phyloP scores from a whole-genome alignment of 2,329 filamentous ascomycete genomes.

The Huntiella moniliformis region DNA sequence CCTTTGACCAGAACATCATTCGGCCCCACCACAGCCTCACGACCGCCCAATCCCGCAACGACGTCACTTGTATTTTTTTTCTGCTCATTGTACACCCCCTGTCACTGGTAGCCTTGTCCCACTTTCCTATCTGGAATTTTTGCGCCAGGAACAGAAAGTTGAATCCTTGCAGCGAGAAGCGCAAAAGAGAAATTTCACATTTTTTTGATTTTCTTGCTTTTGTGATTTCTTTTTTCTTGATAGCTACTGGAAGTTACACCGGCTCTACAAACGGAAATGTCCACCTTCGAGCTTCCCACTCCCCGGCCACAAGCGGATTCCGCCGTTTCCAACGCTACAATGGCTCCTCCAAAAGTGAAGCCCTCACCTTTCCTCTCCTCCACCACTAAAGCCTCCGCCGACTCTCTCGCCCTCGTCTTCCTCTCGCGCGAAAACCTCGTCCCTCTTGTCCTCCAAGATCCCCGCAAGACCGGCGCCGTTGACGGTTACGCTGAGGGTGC shows the following conservation, averaged over 20 bases:
- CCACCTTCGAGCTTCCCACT: neutral
- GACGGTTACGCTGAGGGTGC: slow-evolving; percentile 42
- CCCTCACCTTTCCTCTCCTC: slow-evolving; percentile 68
- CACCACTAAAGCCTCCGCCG: slow-evolving; percentile 38
- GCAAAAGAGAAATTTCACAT: neutral
- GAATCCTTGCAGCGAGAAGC: neutral
- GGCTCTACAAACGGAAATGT: neutral
- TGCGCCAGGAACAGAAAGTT: neutral
- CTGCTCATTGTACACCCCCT: too few species aligned
- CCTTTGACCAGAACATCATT: neutral
- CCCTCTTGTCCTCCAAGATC: slow-evolving; percentile 24
- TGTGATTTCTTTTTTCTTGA: too few species aligned
- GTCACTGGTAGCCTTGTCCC: slow-evolving; percentile 7
- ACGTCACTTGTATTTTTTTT: slow-evolving; percentile 7
- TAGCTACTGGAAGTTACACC: too few species aligned
- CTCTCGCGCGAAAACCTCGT: slow-evolving; percentile 67
- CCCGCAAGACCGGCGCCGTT: slow-evolving; percentile 32
- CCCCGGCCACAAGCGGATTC: neutral
- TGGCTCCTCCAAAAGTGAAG: slow-evolving; percentile 4
- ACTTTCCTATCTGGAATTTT: slow-evolving; percentile 1
- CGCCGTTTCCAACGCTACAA: neutral
- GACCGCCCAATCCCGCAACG: neutral
- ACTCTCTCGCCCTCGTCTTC: slow-evolving; percentile 65
- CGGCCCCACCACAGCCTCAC: slow-evolving; percentile 11
- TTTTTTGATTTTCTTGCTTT: neutral